Base-by-base conservation (phyloP, 2,329 filamentous ascomycete species). In the Juglanconis oblonga region DNA sequence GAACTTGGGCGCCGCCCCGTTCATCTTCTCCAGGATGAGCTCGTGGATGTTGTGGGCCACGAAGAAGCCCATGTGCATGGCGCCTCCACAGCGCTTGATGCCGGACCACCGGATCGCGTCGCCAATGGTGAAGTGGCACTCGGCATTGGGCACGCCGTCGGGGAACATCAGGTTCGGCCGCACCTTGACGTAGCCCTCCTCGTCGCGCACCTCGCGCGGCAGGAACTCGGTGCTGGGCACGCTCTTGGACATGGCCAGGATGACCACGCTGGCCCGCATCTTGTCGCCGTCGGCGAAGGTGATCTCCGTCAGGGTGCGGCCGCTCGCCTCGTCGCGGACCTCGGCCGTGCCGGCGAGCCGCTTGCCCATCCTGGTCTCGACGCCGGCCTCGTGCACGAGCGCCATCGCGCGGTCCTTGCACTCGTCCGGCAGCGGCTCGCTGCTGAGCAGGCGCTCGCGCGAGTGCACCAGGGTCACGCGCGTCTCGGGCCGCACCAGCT, bases 381-480 rank as follows among this genome's bases (percentile, higher is more conserved):
- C 87, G 4, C 86, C 87, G 6, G 77, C 72, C 64, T 90, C 83
- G 4, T 76, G 75, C 1, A 91, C 76, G 1, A 90, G 73, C 8
- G 82, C 76, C 1, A 86, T 75, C 0, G 84, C 81, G 50, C 78
- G 79, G 53, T 87, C 83, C 70, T 89, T 90, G 71, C 88, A 87
- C 50, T 87, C 85, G 40, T 88, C 83, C 0, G 89, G 86, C 2
- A 95, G 79, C 3, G 83, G 84, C 74, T 95, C 91, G 0, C 88
- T 85, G 0, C 89, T 92, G 7, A 94, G 79, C 1, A 94, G 81
- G 67, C 84, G 84, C 32, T 82, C 77, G 24, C 89, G 80, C 4
- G 90, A 92, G 71, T 94, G 91, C 4, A 91, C 83, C 1, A 95
- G 81, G 1, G 85, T 90, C n/a, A 94, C 87, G 45, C 82, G 81